Base-by-base conservation (phyloP, 352 stramenopile genomes). In the Pythium apleroticum region DNA sequence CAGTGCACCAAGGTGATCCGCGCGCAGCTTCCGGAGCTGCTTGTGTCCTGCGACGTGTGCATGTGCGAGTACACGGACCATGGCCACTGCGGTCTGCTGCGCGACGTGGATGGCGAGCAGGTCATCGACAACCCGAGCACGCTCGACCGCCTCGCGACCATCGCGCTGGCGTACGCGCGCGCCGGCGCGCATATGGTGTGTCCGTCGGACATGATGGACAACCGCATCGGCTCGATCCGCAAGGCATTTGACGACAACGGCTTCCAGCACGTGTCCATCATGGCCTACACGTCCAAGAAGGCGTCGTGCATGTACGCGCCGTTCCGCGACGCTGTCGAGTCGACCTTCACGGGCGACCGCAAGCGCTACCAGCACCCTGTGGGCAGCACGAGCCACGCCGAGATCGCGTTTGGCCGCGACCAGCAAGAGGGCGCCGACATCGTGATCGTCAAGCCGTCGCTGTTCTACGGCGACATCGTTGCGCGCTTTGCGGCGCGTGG, bases 211-310 rank as follows among this genome's bases (percentile, higher is more conserved):
- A 97, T 98, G 90, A 97, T 99, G 97, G 98, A 99, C 83, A 97
- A 98, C 57, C 93, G 97, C 60, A 97, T 99, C 31, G 92, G 85
- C 37, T 86, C 86, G 24, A 99, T 99, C 72, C 90, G 98, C 63
- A 80, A 94, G 72, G 86, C 92, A 41, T 89, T 99, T 49, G 97
- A 99, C 73, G 87, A 88, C 10, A 90, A 99, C 67, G 95, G 93
- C 50, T 99, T 98, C 80, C 96, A 94, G 63, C 94, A 99, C 84
- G 97, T 99, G 60, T 98, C 91, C 37, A 99, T 99, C 76, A 95
- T 99, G 76, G 91, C 96, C 20, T 99, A 99, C 87, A 99, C 98
- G 57, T 98, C 97, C 58, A 99, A 99, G 77, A 98, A 98, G 75
- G 93, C 95, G 8, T 97, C 88, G 41, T 94, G 93, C 63, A 98